These are phyloP conservation scores for Colletotrichum lentis DNA, from an alignment of 2,329 filamentous ascomycete species.

Conservation along the genomic window DNA sequence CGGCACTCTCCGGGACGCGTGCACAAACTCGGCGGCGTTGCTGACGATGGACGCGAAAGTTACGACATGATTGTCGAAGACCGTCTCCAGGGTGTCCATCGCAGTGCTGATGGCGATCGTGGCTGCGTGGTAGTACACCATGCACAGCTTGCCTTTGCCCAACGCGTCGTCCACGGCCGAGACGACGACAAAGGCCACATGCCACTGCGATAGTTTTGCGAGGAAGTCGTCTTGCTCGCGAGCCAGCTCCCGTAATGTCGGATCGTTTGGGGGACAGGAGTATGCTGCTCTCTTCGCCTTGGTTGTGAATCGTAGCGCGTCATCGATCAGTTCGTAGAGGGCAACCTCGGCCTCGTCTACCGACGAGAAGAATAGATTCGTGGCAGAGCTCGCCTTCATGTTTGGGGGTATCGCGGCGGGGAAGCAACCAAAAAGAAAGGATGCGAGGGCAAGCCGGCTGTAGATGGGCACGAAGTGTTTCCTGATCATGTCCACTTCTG, in stretches of 20 bases:
- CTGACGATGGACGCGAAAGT: conserved; percentile 51
- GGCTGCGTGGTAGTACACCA: conserved; percentile 49
- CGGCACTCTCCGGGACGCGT: conserved; percentile 14
- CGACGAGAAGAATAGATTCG: conserved; percentile 44
- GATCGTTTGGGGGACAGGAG: conserved; percentile 41
- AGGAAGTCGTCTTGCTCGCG: conserved; percentile 48
- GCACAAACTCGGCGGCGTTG: conserved; percentile 40
- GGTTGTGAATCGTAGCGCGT: conserved; percentile 50
- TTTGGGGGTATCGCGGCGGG: conserved; percentile 49
- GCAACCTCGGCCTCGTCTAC: conserved; percentile 45
- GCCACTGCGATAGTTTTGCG: conserved; percentile 43
- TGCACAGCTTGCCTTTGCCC: conserved; percentile 44
- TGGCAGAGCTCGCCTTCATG: conserved; percentile 46
- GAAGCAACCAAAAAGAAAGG: conserved; percentile 51
- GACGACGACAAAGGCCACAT: conserved; percentile 45
- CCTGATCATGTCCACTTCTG: conserved; percentile 50
- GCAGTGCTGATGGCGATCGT: conserved; percentile 48
- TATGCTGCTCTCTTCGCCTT: conserved; percentile 43
- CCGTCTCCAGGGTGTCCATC: conserved; percentile 45
- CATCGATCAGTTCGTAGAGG: conserved; percentile 53
- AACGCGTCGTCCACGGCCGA: conserved; percentile 40
- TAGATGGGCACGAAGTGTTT: conserved; percentile 55
- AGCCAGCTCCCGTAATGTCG: conserved; percentile 42
- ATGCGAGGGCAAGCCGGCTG: conserved; percentile 52
- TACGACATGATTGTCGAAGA: conserved; percentile 48